Evolutionary conservation across 2,329 filamentous ascomycete species (phyloP).

Genomic region (Fusarium agapanthi): DNA sequence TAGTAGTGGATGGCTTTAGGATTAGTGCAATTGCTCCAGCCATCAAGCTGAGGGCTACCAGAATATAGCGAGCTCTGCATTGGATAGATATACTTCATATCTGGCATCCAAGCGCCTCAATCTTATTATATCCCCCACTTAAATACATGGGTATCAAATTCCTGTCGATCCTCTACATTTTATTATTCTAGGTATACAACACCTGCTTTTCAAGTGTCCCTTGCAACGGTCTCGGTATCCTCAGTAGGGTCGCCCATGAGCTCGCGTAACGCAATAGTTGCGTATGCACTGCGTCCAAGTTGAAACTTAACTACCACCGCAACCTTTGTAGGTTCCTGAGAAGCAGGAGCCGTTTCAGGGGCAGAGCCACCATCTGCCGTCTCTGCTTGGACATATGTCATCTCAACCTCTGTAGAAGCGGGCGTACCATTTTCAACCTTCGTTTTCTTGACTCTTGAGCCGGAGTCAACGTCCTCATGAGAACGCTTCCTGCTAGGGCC

Average conservation of each 20-base stretch:
- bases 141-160: conserved; percentile 40
- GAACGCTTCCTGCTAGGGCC: conserved; percentile 27
- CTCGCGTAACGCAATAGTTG: conserved; percentile 83
- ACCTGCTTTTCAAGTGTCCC: not conserved
- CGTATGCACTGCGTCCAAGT: conserved; percentile 82
- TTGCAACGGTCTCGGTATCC: conserved; percentile 9
- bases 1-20: not conserved
- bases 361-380: not conserved
- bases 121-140: conserved; percentile 36
- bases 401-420: conserved; percentile 19
- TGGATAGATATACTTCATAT: conserved; percentile 11
- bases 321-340: conserved; percentile 53
- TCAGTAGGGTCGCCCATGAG: conserved; percentile 65
- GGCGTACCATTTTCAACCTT: conserved; percentile 32
- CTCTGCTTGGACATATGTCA: conserved; percentile 22
- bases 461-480: conserved; percentile 26
- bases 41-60: conserved; percentile 27
- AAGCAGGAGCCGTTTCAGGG: conserved; percentile 8
- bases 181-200: not conserved
- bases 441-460: conserved; percentile 39
- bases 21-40: not conserved
- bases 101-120: conserved; percentile 21
- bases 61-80: conserved; percentile 20
- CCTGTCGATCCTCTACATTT: conserved; percentile 1
- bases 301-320: conserved; percentile 79